Conservation (phyloP, 768 basidiomycete species). For the Panaeolus cyanescens region DNA sequence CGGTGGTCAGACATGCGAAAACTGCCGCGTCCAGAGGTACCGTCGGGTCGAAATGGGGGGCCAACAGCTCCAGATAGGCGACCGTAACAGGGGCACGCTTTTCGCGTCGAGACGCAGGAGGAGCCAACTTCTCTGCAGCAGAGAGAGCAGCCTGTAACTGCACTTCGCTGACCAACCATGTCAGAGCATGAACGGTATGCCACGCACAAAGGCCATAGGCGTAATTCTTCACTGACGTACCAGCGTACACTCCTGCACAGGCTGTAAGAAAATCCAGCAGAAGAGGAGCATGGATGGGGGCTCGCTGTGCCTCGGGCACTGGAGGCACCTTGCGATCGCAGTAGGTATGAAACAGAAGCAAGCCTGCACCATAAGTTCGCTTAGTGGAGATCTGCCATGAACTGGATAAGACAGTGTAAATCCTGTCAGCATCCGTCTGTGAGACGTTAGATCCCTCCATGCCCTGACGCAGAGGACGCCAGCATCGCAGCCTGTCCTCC, state of each 20-base stretch:
- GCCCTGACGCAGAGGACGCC: conserved; percentile 7
- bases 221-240: conserved; percentile 28
- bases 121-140: conserved; percentile 5
- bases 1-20: conserved; percentile 17
- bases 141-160: conserved; percentile 1
- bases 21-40: conserved; percentile 20
- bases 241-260: conserved; percentile 27
- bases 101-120: conserved; percentile 5
- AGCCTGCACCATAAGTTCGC: conserved; percentile 3
- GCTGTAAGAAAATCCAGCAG: conserved; percentile 19
- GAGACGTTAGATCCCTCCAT: too few relatives aligned
- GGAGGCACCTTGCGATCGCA: neutral
- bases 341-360: conserved; percentile 5
- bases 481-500: conserved; percentile 16
- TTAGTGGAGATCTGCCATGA: conserved; percentile 14
- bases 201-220: conserved; percentile 29
- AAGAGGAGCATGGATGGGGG: conserved; percentile 19
- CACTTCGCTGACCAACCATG: neutral
- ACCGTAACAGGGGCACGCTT: conserved; percentile 8
- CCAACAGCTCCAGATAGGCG: neutral
- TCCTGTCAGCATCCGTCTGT: conserved; percentile 1
- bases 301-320: conserved; percentile 24
- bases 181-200: conserved; percentile 32
- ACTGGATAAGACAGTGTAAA: conserved; percentile 16
- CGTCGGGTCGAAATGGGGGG: conserved; percentile 7